Conservation (phyloP, 768 basidiomycete species). For the Gymnopilus junonius region DNA sequence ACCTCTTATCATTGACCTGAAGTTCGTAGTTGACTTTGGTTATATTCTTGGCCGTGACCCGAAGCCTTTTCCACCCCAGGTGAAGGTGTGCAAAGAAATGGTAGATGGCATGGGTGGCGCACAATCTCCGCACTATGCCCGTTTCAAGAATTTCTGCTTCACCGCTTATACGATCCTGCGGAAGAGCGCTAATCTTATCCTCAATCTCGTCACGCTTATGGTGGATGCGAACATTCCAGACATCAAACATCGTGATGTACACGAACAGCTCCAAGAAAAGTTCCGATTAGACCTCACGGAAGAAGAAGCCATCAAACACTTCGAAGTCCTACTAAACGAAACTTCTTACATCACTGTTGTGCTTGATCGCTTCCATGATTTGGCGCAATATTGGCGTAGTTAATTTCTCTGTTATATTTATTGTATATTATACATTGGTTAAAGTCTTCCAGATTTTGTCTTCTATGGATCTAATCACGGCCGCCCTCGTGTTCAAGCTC, state of each 20-base stretch:
- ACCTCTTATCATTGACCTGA: neutral
- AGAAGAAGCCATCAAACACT: conserved; percentile 97
- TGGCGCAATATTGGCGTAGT: conserved; percentile 89
- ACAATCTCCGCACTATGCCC: conserved; percentile 90
- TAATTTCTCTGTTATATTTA: conserved; percentile 32
- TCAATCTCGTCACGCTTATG: conserved; percentile 97
- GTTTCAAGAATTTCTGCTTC: conserved; percentile 96
- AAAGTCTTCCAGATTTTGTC: conserved; percentile 56
- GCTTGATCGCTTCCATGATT: conserved; percentile 90
- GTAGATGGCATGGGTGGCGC: conserved; percentile 99
- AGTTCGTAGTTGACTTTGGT: conserved; percentile 86
- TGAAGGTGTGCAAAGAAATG: conserved; percentile 99
- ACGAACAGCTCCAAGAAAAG: conserved; percentile 94
- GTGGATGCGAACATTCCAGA: conserved; percentile 97
- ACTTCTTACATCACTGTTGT: conserved; percentile 94
- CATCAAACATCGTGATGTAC: conserved; percentile 89
- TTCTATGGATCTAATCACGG: conserved; percentile 62
- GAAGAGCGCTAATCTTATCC: conserved; percentile 95
- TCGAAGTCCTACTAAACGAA: conserved; percentile 91
- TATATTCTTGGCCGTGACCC: conserved; percentile 98
- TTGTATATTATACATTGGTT: conserved; percentile 21
- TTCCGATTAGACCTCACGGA: conserved; percentile 94
- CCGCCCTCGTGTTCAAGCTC: conserved; percentile 72
- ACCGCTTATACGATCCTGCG: conserved; percentile 97
- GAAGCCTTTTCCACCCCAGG: conserved; percentile 96